Conservation (phyloP, 768 basidiomycete species). For the Mycena capillaripes region DNA sequence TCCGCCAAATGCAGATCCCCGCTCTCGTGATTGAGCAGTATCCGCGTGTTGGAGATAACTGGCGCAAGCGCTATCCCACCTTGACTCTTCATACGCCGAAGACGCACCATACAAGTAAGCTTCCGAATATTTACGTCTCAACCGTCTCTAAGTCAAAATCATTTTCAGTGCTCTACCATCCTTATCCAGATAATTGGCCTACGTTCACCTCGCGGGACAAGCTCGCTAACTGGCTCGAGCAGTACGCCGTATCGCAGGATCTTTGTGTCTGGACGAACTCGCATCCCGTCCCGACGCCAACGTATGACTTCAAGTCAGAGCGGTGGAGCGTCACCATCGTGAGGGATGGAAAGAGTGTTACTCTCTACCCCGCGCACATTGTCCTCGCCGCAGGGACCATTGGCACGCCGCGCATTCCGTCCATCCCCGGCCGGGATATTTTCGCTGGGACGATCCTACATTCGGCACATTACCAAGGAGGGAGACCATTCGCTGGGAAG, state of each 20-base stretch:
- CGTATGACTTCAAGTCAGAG: slow-evolving; percentile 45
- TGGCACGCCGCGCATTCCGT: slow-evolving; percentile 51
- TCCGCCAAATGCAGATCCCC: slow-evolving; percentile 55
- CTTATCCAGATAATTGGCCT: slow-evolving; percentile 57
- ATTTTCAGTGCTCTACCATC: slow-evolving; percentile 53
- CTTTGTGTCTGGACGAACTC: slow-evolving; percentile 58
- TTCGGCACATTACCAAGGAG: slow-evolving; percentile 46
- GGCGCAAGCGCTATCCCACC: slow-evolving; percentile 59
- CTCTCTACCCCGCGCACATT: slow-evolving; percentile 53
- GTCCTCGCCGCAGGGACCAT: slow-evolving; percentile 55
- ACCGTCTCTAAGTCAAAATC: slow-evolving; percentile 50
- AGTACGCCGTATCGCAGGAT: slow-evolving; percentile 56
- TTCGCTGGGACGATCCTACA: slow-evolving; percentile 51
- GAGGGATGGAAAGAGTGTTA: slow-evolving; percentile 43
- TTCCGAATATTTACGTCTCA: not conserved
- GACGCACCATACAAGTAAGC: slow-evolving; percentile 11
- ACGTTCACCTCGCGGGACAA: slow-evolving; percentile 56
- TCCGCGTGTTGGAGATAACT: slow-evolving; percentile 54
- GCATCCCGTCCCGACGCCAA: slow-evolving; percentile 44
- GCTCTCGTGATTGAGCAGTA: slow-evolving; percentile 53
- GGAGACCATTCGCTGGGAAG: slow-evolving; percentile 46
- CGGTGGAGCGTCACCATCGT: slow-evolving; percentile 51
- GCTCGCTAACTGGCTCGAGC: slow-evolving; percentile 59
- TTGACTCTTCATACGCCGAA: slow-evolving; percentile 60
- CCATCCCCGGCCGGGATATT: slow-evolving; percentile 34